phyloP scores from a whole-genome alignment of 139 green algal species.

The Micractinium conductrix region DNA sequence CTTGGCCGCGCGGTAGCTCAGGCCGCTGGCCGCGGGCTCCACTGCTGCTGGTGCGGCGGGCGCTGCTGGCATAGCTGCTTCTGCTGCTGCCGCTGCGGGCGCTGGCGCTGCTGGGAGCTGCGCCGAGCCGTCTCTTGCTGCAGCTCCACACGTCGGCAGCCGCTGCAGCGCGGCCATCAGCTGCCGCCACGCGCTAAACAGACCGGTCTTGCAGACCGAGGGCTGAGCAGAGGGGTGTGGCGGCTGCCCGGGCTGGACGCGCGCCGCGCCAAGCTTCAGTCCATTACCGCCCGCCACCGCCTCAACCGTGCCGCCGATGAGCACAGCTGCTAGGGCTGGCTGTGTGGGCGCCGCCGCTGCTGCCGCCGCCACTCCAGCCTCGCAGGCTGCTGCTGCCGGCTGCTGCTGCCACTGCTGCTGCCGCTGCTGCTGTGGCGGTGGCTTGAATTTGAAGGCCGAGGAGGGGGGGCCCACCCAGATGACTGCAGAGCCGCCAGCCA shows the following conservation, averaged over 20 bases:
- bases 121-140: no score
- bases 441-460: background rate
- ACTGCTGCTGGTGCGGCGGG: background rate
- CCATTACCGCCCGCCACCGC: conserved; percentile 17
- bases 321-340: background rate
- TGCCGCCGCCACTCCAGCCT: background rate
- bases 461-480: conserved; percentile 16
- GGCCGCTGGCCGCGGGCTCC: background rate
- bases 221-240: background rate
- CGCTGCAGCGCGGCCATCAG: background rate
- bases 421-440: background rate
- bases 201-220: conserved; percentile 26
- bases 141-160: background rate
- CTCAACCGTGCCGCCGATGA: background rate
- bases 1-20: conserved; percentile 33
- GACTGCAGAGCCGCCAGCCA: conserved; percentile 2
- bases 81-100: background rate
- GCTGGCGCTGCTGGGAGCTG: conserved; percentile 11
- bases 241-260: background rate
- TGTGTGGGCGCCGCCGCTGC: background rate
- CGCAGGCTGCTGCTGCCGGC: background rate
- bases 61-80: background rate
- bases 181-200: background rate
- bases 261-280: background rate
- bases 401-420: background rate